Evolutionary conservation across 2,329 filamentous ascomycete species (phyloP), one percentile per base, ranked within the genome.

Genomic region (Penicillium sp.): DNA sequence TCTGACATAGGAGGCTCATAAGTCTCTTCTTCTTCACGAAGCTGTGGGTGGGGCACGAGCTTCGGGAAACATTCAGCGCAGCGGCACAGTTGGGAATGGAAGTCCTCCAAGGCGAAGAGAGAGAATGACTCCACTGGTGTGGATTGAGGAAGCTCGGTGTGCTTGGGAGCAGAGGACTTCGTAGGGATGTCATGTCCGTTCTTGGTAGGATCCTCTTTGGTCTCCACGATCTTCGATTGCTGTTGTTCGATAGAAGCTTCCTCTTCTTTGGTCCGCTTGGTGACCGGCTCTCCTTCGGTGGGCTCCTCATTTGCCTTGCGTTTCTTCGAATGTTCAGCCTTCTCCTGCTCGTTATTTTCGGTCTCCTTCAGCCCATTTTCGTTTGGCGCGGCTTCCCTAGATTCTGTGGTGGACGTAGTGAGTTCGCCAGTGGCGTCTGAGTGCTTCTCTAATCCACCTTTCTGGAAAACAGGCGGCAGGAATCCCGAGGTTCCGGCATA

Each of bases 1-100:
- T 86, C 83, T 0, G 91, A 96, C 5, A 97, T 78, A 1, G 93
- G 91, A 0, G 93, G 94, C 66, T 97, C 91, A 73, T 99, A 99
- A 1, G 85, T 86, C 32, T 96, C 91, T 78, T 99, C 94, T 73
- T 96, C 91, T 67, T 97, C 92, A 9, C 96, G 85, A 10, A 99
- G 87, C 67, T 96, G 89, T 0, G 85, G 84, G 69, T 96, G 86
- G 0, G 79, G 75, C 51, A 84, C 78, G 1, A 97, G 82, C 11
- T 83, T 76, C 1, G 85, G 85, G 74, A 90, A 96, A 77, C 92
- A 97, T n/a, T 80, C 75, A 14, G 83, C 70, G 74, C 94, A 99
- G 67, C 81, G 90, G 77, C 94, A 99, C 64, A 99, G 78, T 56
- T 87, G 79, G 38, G 88, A 81, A 63, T 93, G 89, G 78, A 97